phyloP scores from a whole-genome alignment of 768 basidiomycete species.

The Serendipita vermifera region DNA sequence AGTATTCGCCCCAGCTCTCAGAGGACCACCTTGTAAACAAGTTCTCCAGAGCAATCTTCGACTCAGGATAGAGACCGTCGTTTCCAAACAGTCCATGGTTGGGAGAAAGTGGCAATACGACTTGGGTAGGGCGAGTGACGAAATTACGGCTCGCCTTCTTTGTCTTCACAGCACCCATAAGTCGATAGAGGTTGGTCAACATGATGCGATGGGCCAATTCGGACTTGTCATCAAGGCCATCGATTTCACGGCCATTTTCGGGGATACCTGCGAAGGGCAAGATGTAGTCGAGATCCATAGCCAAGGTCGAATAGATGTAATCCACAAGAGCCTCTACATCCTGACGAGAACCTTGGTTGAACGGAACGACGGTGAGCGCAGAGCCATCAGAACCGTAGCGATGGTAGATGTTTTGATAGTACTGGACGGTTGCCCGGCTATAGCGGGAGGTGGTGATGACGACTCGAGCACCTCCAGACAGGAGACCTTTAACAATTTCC shows the following conservation, averaged over 20 bases:
- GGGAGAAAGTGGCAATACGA: constrained; percentile 92
- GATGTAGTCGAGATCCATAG: constrained; percentile 96
- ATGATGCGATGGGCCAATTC: constrained; percentile 98
- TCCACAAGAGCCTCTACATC: constrained; percentile 97
- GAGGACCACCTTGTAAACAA: constrained; percentile 97
- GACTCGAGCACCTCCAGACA: constrained; percentile 92
- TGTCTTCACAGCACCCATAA: constrained; percentile 92
- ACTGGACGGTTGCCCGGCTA: constrained; percentile 89
- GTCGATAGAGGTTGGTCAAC: constrained; percentile 91
- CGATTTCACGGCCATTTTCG: constrained; percentile 97
- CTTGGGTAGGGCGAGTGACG: constrained; percentile 95
- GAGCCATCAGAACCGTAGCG: constrained; percentile 88
- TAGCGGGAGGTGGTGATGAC: constrained; percentile 98
- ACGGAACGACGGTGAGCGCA: constrained; percentile 94
- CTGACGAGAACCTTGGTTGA: constrained; percentile 98
- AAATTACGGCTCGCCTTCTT: constrained; percentile 97
- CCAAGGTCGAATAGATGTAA: constrained; percentile 91
- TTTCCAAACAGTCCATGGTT: constrained; percentile 98
- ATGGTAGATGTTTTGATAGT: constrained; percentile 97
- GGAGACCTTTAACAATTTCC: constrained; percentile 90
- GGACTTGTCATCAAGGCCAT: constrained; percentile 90
- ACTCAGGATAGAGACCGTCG: constrained; percentile 95
- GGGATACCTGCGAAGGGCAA: constrained; percentile 97
- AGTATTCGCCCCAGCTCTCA: constrained; percentile 98
- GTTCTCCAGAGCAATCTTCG: constrained; percentile 95